Conservation (phyloP, 768 basidiomycete species). For the Podaxis sp. region DNA sequence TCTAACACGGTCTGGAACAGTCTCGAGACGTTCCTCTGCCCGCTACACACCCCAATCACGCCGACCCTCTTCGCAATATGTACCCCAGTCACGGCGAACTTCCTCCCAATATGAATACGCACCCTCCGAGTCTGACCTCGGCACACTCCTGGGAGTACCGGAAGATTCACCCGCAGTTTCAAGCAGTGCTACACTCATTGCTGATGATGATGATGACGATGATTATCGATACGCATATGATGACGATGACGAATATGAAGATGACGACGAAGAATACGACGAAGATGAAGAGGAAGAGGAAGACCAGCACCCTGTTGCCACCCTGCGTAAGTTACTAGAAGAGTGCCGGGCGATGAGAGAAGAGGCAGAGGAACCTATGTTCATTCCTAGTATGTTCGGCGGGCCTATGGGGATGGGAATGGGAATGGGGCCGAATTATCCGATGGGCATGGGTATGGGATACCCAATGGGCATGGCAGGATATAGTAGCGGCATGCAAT, state of each 20-base stretch:
- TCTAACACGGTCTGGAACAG: not conserved
- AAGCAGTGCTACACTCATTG: constrained; percentile 8
- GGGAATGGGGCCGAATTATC: not conserved
- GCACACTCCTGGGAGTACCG: constrained; percentile 12
- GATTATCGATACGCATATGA: constrained; percentile 18
- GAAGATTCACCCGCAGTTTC: constrained; percentile 15
- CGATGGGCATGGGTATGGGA: not conserved
- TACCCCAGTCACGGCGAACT: constrained; percentile 2
- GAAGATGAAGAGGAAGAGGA: constrained; percentile 32
- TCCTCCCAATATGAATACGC: constrained; percentile 11
- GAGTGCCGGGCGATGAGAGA: constrained; percentile 56
- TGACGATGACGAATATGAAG: constrained; percentile 27
- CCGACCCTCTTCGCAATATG: not conserved
- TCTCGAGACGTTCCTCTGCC: constrained; percentile 10
- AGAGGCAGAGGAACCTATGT: constrained; percentile 40
- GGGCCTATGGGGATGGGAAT: constrained; percentile 12
- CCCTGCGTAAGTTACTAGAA: constrained; percentile 51
- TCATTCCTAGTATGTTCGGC: constrained; percentile 19
- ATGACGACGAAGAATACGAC: constrained; percentile 23
- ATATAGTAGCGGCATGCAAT: not conserved
- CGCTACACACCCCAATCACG: not conserved
- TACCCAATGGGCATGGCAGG: not conserved
- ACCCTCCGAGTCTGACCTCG: constrained; percentile 10
- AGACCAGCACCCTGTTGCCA: constrained; percentile 28
- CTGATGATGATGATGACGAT: constrained; percentile 31